phyloP scores from a whole-genome alignment of 257 asterid genomes.

The Paraleonurus japonicus region DNA sequence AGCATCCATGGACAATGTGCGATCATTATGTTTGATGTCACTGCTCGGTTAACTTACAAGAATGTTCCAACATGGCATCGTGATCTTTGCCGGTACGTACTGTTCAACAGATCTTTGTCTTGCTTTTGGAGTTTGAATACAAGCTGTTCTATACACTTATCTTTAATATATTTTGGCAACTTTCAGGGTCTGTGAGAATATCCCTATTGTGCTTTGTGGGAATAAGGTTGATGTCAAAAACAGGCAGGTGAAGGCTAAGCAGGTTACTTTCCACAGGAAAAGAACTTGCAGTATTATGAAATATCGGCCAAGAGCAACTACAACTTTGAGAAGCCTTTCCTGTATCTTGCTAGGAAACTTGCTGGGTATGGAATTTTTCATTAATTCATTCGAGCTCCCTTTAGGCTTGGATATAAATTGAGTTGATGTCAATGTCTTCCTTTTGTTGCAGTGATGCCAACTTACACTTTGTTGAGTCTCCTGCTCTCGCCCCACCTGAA shows the following conservation, averaged over 20 bases:
- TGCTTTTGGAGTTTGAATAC: not conserved
- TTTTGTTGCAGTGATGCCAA: conserved; percentile 48
- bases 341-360: conserved; percentile 84
- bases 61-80: conserved; percentile 96
- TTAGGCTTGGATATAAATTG: not conserved
- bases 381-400: not conserved
- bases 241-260: conserved; percentile 92
- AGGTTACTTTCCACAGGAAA: conserved; percentile 91
- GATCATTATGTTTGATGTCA: conserved; percentile 86
- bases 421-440: not conserved
- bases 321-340: conserved; percentile 87
- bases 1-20: conserved; percentile 97
- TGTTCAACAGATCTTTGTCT: not conserved
- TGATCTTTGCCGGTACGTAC: conserved; percentile 78
- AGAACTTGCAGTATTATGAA: conserved; percentile 85
- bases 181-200: conserved; percentile 81
- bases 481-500: conserved; percentile 93
- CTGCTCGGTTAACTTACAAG: conserved; percentile 90
- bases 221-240: conserved; percentile 92
- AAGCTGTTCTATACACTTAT: not conserved
- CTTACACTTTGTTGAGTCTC: conserved; percentile 84
- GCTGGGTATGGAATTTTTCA: conserved; percentile 54
- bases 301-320: conserved; percentile 87
- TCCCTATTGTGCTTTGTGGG: conserved; percentile 86
- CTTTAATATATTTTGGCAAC: not conserved